phyloP scores from a whole-genome alignment of 2,329 filamentous ascomycete genomes.

The Cordyceps fumosorosea region DNA sequence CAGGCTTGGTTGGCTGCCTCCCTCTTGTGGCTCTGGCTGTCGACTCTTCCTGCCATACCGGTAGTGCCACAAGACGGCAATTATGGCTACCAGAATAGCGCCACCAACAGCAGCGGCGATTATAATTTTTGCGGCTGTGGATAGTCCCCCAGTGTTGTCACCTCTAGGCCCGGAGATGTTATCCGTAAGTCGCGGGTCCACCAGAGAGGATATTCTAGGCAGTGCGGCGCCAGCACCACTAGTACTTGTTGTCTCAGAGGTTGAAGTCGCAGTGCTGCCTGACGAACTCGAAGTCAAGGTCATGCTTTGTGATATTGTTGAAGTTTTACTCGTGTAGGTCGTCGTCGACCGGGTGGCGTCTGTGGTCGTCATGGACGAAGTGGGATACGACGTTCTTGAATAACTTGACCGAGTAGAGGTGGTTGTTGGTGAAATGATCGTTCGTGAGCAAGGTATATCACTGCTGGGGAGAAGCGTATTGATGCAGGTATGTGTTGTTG shows the following conservation, averaged over 20 bases:
- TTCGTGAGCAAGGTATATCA: constrained; percentile 7
- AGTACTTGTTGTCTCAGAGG: background rate
- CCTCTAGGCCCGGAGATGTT: background rate
- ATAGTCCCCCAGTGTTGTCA: background rate
- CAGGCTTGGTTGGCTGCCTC: constrained; percentile 10
- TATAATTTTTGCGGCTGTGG: constrained; percentile 1
- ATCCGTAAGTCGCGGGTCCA: constrained; percentile 4
- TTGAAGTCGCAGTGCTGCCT: background rate
- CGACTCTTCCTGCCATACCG: constrained; percentile 6
- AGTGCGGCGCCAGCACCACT: background rate
- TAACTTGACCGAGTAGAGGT: background rate
- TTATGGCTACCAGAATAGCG: constrained; percentile 5
- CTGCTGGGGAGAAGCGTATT: constrained; percentile 7
- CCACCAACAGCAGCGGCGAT: constrained; percentile 1
- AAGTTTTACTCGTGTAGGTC: background rate
- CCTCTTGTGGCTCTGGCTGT: background rate
- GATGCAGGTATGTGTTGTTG: constrained; percentile 22
- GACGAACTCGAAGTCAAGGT: background rate
- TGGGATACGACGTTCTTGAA: background rate
- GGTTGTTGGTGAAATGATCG: background rate
- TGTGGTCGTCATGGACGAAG: background rate
- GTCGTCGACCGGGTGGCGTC: background rate
- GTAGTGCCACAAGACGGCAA: constrained; percentile 11
- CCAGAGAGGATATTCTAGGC: constrained; percentile 6
- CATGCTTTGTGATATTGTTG: background rate